Evolutionary conservation across 805 yeast genomes (phyloP), one percentile per base, ranked within the genome.

Genomic region (Cyberlindnera xishuangbannaensis): DNA sequence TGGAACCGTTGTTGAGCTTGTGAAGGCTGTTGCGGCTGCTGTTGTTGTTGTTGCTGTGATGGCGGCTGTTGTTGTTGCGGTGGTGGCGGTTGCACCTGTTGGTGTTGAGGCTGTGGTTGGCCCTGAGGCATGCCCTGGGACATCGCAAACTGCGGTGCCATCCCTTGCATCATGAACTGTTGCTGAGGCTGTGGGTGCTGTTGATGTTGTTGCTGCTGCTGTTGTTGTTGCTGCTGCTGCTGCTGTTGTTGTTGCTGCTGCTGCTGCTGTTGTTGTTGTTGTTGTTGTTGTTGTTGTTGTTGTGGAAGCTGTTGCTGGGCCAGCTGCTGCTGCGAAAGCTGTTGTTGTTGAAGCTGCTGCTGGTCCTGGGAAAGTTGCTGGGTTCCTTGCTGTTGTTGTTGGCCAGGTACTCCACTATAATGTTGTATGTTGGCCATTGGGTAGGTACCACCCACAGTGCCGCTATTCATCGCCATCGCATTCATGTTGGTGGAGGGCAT

Each of bases 151-250:
- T 34, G 48, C 7, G 35, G 34, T 7, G 27, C 25, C 33, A 36
- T 27, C 12, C 30, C 28, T 19, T 34, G 41, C 34, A 34, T 34
- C 36, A 38, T 31, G 31, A 34, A 38, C 33, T 36, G 44, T 18
- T 43, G 47, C 18, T 37, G 41, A 12, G 17, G 39, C 16, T 27
- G 44, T n/a, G 23, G 44, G 11, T 25, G 39, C 13, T 20, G 35
- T 21, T 30, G 31, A 7, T 18, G 30, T 18, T 27, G 30, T 15
- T 21, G 34, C 4, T 15, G 30, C 3, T 15, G 27, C 10, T 33
- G 36, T 11, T 27, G 36, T n/a, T 16, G 25, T 15, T 27, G 37
- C 11, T 17, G 29, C 19, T 24, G 24, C 21, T 28, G 37, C n/a
- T 29, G 33, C 27, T 25, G 38, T 19, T 25, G 33, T 16, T 19